A percentile compares a stretch with the other conserved stretches of the same genome.
These are phyloP conservation scores for Keqinozyma sinolaborantium DNA, from an alignment of 1,139 yeast species.

Conservation along the genomic window DNA sequence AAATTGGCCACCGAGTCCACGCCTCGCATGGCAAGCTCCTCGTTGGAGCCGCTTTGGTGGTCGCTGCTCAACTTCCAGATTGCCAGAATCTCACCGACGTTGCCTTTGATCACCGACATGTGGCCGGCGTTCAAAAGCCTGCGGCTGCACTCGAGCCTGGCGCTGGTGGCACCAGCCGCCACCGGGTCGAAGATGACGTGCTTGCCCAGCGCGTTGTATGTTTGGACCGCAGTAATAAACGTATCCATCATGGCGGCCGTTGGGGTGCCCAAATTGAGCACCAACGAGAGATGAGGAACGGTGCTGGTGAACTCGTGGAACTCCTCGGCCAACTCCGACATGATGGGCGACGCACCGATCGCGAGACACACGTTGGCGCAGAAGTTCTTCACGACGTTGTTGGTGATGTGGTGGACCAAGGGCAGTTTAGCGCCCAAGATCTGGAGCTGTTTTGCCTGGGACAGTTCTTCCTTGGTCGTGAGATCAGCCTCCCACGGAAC, in stretches of 20 bases:
- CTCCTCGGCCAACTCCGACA: conserved; percentile 79
- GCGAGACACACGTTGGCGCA: conserved; percentile 90
- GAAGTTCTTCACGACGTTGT: conserved; percentile 83
- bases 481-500: conserved; percentile 5
- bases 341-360: conserved; percentile 82
- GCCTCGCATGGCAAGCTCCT: conserved; percentile 58
- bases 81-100: conserved; percentile 73
- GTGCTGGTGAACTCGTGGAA: conserved; percentile 60
- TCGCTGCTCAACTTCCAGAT: conserved; percentile 29
- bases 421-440: conserved; percentile 33
- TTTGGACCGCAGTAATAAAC: conserved; percentile 50
- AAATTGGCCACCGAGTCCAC: conserved; percentile 56
- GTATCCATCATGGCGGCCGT: conserved; percentile 38
- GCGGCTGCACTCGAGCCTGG: conserved; percentile 49
- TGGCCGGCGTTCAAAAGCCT: conserved; percentile 55
- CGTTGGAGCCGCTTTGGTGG: conserved; percentile 30
- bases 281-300: conserved; percentile 50
- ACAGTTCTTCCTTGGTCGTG: neutral
- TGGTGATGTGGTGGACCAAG: conserved; percentile 84
- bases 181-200: conserved; percentile 88
- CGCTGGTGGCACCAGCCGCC: conserved; percentile 79
- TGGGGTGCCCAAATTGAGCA: conserved; percentile 80
- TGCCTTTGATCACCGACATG: conserved; percentile 77
- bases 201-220: conserved; percentile 54
- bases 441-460: conserved; percentile 2